Evolutionary conservation across 2,329 filamentous ascomycete genomes (phyloP).

Genomic region (Aspergillus ustus): DNA sequence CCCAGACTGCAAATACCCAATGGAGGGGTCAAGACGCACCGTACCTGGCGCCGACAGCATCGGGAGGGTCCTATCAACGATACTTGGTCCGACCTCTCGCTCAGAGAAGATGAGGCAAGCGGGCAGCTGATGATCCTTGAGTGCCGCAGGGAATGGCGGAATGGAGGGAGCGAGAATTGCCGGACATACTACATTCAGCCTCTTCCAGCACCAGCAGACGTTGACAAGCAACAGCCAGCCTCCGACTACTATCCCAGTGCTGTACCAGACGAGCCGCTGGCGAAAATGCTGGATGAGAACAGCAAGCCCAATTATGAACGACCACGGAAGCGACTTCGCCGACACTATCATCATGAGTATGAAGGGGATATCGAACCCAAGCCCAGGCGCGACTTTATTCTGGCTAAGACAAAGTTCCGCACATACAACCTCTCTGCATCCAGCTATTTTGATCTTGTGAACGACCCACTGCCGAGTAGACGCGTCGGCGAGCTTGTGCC

Average conservation of each 20-base stretch:
- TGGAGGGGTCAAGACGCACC: slow-evolving; percentile 49
- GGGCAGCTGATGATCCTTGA: slow-evolving; percentile 67
- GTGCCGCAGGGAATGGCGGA: slow-evolving; percentile 69
- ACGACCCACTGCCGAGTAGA: slow-evolving; percentile 36
- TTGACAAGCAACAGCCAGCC: slow-evolving; percentile 22
- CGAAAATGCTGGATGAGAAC: slow-evolving; percentile 31
- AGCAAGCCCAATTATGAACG: slow-evolving; percentile 41
- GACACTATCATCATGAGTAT: slow-evolving; percentile 48
- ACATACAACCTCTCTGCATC: slow-evolving; percentile 47
- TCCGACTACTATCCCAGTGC: slow-evolving; percentile 21
- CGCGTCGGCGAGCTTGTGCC: slow-evolving; percentile 32
- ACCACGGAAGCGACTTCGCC: slow-evolving; percentile 42
- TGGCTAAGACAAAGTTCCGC: slow-evolving; percentile 50
- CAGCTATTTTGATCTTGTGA: slow-evolving; percentile 50
- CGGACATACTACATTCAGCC: slow-evolving; percentile 68
- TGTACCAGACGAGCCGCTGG: slow-evolving; percentile 35
- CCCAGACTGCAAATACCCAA: slow-evolving; percentile 49
- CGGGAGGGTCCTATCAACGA: slow-evolving; percentile 74
- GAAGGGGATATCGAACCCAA: slow-evolving; percentile 28
- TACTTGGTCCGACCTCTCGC: slow-evolving; percentile 70
- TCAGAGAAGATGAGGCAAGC: slow-evolving; percentile 64
- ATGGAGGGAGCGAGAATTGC: slow-evolving; percentile 60
- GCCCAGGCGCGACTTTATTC: slow-evolving; percentile 45
- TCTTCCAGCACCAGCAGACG: slow-evolving; percentile 37
- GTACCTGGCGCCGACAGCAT: slow-evolving; percentile 69